A percentile compares a stretch with the other conserved stretches of the same genome.
Evolutionary conservation across 805 yeast genomes (phyloP).

Genomic region (Lipomyces kockii): DNA sequence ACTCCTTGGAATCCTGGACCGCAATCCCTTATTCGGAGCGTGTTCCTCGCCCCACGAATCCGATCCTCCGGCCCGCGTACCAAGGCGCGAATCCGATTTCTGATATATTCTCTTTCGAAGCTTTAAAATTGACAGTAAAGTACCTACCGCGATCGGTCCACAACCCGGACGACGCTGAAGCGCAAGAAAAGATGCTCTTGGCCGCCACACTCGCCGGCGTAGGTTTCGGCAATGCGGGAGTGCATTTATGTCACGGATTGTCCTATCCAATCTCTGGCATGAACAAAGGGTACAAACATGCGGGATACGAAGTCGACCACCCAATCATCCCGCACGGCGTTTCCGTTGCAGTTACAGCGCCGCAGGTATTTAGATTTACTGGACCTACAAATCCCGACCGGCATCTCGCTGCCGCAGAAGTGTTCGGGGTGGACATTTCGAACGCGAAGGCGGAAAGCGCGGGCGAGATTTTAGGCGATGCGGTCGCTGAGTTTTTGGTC

Average conservation of each 20-base stretch:
- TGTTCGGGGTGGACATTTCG: conserved; percentile 47
- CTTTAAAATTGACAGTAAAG: conserved; percentile 49
- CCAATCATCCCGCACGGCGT: conserved; percentile 54
- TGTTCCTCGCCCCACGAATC: conserved; percentile 47
- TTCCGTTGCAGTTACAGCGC: conserved; percentile 53
- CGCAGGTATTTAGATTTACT: conserved; percentile 50
- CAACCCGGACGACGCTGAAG: conserved; percentile 50
- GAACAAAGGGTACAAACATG: conserved; percentile 47
- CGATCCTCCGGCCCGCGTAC: conserved; percentile 49
- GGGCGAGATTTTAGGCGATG: conserved; percentile 48
- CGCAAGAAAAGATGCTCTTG: conserved; percentile 51
- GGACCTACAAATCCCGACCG: conserved; percentile 50
- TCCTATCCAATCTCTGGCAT: conserved; percentile 50
- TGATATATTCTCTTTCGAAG: conserved; percentile 52
- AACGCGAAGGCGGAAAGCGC: conserved; percentile 47
- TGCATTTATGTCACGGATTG: conserved; percentile 52
- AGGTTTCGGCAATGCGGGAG: conserved; percentile 54
- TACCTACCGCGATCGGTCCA: conserved; percentile 49
- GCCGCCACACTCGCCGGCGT: conserved; percentile 54
- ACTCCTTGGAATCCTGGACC: conserved; percentile 53
- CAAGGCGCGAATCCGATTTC: conserved; percentile 55
- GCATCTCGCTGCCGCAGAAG: conserved; percentile 47
- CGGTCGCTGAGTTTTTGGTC: conserved; percentile 45
- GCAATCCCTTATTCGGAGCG: conserved; percentile 51
- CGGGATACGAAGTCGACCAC: conserved; percentile 49